A percentile compares a stretch with the other conserved stretches of the same genome.
These are phyloP conservation scores for Solanum infundibuliforme DNA, from an alignment of 257 asterid species.

Conservation along the genomic window DNA sequence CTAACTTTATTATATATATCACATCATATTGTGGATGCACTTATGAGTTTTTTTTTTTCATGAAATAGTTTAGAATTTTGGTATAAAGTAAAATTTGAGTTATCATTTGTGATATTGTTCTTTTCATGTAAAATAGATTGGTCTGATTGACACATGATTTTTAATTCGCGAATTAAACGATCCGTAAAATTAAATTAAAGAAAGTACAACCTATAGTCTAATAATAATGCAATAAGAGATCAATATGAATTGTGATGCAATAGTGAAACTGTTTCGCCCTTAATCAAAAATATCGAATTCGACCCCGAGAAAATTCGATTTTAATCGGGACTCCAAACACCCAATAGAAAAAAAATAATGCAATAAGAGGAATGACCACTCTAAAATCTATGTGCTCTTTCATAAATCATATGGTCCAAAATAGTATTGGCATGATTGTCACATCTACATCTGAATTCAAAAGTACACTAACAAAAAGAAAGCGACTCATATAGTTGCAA, in stretches of 20 bases:
- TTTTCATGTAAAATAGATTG: neutral
- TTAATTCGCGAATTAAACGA: neutral
- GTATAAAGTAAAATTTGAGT: too few relatives aligned
- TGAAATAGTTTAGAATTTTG: neutral
- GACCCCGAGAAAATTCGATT: rapidly evolving
- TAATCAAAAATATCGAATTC: rapidly evolving
- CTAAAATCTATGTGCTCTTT: neutral
- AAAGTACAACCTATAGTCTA: neutral
- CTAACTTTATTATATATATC: neutral
- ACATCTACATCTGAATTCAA: neutral
- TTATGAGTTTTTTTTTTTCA: neutral
- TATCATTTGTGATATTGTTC: neutral
- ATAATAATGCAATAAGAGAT: neutral
- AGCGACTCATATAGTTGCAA: neutral
- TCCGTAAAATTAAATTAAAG: neutral
- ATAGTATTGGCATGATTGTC: neutral
- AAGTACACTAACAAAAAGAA: neutral
- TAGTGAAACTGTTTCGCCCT: rapidly evolving
- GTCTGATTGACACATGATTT: too few relatives aligned
- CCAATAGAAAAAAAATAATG: too few relatives aligned
- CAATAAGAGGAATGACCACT: neutral
- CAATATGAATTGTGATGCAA: too few relatives aligned
- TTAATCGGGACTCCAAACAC: rapidly evolving
- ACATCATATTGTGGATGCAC: neutral
- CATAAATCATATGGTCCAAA: neutral